Conservation (phyloP, 2,329 filamentous ascomycete species). For the Aspergillus fijiensis region DNA sequence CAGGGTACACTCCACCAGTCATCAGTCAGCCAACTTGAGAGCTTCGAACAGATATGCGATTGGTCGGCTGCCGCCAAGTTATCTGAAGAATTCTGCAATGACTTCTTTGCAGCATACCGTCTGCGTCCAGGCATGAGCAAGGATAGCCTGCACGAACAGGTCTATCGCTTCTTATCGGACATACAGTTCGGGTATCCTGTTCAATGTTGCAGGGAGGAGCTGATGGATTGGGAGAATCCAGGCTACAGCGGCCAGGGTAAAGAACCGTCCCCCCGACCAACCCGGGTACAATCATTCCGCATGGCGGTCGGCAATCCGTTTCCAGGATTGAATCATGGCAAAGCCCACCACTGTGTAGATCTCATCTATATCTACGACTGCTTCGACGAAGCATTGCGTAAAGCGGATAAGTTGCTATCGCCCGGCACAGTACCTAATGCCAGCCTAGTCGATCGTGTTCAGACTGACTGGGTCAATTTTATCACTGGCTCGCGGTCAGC, state of each 20-base stretch:
- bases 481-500: not conserved
- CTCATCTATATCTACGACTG: conserved; percentile 2
- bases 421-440: not conserved
- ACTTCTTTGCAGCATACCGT: not conserved
- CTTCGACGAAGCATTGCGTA: not conserved
- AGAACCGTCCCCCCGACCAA: not conserved
- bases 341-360: conserved; percentile 5
- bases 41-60: not conserved
- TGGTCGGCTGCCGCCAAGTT: not conserved
- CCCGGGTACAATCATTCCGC: conserved; percentile 1
- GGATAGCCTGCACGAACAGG: not conserved
- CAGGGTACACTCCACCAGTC: not conserved
- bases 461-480: conserved; percentile 1
- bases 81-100: not conserved
- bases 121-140: not conserved
- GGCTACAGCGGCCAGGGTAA: not conserved
- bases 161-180: not conserved
- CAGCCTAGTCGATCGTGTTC: not conserved
- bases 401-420: not conserved
- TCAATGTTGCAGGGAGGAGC: not conserved
- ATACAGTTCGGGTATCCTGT: conserved; percentile 4
- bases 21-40: not conserved
- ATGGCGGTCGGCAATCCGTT: conserved; percentile 4
- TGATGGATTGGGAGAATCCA: not conserved
- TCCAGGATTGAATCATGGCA: not conserved